A percentile compares a stretch with the other conserved stretches of the same genome.
These are phyloP conservation scores for Lepidium africanum DNA, from an alignment of 345 rosid species.

Conservation along the genomic window DNA sequence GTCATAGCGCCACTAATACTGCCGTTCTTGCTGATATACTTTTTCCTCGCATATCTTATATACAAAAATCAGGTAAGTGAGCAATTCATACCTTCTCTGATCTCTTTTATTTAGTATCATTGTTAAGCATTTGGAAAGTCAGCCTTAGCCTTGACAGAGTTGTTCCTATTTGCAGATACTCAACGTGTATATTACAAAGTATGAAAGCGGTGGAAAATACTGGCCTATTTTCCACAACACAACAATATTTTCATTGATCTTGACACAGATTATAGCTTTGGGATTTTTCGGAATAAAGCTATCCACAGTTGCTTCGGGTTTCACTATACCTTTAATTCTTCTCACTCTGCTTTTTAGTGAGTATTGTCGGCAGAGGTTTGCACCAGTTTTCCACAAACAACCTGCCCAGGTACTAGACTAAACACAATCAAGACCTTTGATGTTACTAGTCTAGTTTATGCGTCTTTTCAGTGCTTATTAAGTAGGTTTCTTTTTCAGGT, in stretches of 20 bases:
- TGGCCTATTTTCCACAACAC: slow-evolving; percentile 91
- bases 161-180: slow-evolving; percentile 52
- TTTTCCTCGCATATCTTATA: slow-evolving; percentile 56
- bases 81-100: background rate
- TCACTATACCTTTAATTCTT: slow-evolving; percentile 64
- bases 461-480: slow-evolving; percentile 13
- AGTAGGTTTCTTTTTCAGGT: slow-evolving; percentile 32
- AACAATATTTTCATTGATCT: slow-evolving; percentile 65
- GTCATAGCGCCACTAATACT: slow-evolving; percentile 77
- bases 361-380: slow-evolving; percentile 76
- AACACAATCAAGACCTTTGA: background rate
- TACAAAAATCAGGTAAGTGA: slow-evolving; percentile 72
- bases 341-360: slow-evolving; percentile 71
- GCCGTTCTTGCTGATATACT: slow-evolving; percentile 71
- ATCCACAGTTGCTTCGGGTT: slow-evolving; percentile 62
- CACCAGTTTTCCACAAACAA: slow-evolving; percentile 46
- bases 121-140: background rate
- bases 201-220: slow-evolving; percentile 73
- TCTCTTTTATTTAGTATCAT: background rate
- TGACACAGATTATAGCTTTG: slow-evolving; percentile 77
- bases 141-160: background rate
- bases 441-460: background rate
- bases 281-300: slow-evolving; percentile 72
- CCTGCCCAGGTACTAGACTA: slow-evolving; percentile 55
- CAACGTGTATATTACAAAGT: slow-evolving; percentile 61